Evolutionary conservation across 257 asterid species (phyloP), one percentile per base, ranked within the genome.

Genomic region (Phtheirospermum japonicum): DNA sequence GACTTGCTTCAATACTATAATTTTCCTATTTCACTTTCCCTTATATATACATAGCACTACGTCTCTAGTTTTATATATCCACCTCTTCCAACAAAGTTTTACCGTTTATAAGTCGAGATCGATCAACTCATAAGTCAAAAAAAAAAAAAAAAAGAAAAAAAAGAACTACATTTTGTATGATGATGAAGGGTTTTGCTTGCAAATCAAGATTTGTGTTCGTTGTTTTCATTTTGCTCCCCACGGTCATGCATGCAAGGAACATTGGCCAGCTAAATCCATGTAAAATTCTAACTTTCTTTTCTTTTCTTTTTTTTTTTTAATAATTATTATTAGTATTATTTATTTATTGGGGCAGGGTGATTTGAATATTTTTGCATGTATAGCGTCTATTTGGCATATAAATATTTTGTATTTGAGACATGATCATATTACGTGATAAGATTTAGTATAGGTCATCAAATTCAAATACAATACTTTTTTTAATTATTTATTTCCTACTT

Each of bases 1-100:
- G 95, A 88, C 76, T 78, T 76, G 85, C 84, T 82, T 85, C 86
- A 85, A 80, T 77, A 11, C 82, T 17, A 11, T 7, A 37, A 14
- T 0, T 40, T 40, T 40, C 4, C 53, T 55, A 9, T 9, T 28
- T 42, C 11, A 20, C 11, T 28, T 57, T 63, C 48, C 6, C 70
- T 85, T 74, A 42, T 80, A 76, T 73, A 82, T 64, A 77, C 48
- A 28, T 58, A 42, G 56, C 60, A 10, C 17, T 5, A 19, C 57
- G 10, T 23, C 20, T 16, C 57, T 12, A 39, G 6, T 46, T 56
- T 23, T 13, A n/a, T n/a, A n/a, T n/a, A 57, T 31, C 56, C 56
- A n/a, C 57, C 66, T 45, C 30, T 59, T 36, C 6, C 63, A 2
- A 5, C 11, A 37, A 62, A 16, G 9, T 58, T n/a, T n/a, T n/a